Evolutionary conservation across 352 stramenopile genomes (phyloP).

Genomic region (Pythium phragmiticola): DNA sequence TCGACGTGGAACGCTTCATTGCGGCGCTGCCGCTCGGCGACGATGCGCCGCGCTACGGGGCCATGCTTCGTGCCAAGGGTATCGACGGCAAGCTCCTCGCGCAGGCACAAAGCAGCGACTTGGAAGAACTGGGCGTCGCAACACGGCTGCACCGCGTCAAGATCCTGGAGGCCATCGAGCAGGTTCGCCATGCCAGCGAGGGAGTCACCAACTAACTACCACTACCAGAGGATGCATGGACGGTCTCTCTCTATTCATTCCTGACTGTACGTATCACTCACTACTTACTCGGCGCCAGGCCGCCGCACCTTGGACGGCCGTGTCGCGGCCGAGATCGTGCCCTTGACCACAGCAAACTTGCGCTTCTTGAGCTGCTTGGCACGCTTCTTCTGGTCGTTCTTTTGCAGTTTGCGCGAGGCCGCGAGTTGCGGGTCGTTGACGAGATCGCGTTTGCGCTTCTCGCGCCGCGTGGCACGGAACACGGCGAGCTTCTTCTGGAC

Average conservation of each 20-base stretch:
- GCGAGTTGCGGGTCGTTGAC: conserved; percentile 73
- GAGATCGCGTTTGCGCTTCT: conserved; percentile 77
- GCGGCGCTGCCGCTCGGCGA: conserved; percentile 45
- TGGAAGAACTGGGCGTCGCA: conserved; percentile 65
- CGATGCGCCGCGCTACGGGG: conserved; percentile 31
- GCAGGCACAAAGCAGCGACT: conserved; percentile 51
- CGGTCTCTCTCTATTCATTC: conserved; percentile 12
- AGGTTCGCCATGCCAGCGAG: not conserved
- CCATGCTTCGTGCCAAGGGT: conserved; percentile 40
- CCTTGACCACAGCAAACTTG: conserved; percentile 86
- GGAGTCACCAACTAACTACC: not conserved
- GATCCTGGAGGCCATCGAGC: conserved; percentile 44
- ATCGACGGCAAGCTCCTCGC: conserved; percentile 66
- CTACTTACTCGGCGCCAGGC: conserved; percentile 52
- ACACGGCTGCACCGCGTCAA: conserved; percentile 73
- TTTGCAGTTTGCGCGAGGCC: conserved; percentile 78
- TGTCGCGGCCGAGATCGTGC: conserved; percentile 58
- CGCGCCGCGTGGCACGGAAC: conserved; percentile 67
- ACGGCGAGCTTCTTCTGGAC: conserved; percentile 80
- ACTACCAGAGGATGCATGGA: conserved; percentile 2
- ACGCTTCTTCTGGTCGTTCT: conserved; percentile 82
- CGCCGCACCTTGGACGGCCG: conserved; percentile 57
- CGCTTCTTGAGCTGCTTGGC: conserved; percentile 87
- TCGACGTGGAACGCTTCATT: conserved; percentile 51
- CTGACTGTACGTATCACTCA: not conserved